Percentiles rank a stretch among this genome's conserved stretches.
Conservation (phyloP, 306 rosid species). For the Sechiopsis laciniata region DNA sequence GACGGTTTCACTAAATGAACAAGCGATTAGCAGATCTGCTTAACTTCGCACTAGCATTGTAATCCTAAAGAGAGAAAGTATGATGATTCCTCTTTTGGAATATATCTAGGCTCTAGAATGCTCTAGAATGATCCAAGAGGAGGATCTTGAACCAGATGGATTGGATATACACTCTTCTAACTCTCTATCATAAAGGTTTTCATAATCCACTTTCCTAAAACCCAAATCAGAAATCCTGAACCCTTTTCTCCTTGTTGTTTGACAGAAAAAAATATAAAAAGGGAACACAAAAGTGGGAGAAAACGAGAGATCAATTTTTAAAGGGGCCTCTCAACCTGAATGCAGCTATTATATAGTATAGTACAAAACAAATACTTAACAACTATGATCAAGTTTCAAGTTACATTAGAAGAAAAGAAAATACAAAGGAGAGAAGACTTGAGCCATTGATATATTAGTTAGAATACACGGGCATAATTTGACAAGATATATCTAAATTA, state of each 20-base stretch:
- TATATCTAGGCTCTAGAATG: neutral
- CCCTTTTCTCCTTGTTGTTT: neutral
- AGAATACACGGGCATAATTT: neutral
- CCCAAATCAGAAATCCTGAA: constrained; percentile 5
- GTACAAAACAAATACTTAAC: constrained; percentile 6
- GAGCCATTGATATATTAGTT: neutral
- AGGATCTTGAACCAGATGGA: neutral
- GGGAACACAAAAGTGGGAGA: neutral
- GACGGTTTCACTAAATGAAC: neutral
- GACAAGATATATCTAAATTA: neutral
- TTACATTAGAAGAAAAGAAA: neutral
- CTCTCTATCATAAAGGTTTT: constrained; percentile 6
- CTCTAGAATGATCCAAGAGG: neutral
- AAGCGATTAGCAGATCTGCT: neutral
- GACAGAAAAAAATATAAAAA: neutral
- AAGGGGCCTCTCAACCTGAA: neutral
- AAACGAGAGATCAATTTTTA: neutral
- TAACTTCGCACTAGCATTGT: neutral
- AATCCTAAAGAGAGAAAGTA: neutral
- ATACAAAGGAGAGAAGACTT: neutral
- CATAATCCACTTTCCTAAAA: constrained; percentile 10
- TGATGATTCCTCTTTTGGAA: neutral
- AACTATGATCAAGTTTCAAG: neutral
- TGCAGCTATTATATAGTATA: neutral
- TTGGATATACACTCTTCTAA: neutral